Percentiles rank a stretch among this genome's conserved stretches.
Conservation (phyloP, 2,329 filamentous ascomycete species). For the Raffaelea ambrosiae region DNA sequence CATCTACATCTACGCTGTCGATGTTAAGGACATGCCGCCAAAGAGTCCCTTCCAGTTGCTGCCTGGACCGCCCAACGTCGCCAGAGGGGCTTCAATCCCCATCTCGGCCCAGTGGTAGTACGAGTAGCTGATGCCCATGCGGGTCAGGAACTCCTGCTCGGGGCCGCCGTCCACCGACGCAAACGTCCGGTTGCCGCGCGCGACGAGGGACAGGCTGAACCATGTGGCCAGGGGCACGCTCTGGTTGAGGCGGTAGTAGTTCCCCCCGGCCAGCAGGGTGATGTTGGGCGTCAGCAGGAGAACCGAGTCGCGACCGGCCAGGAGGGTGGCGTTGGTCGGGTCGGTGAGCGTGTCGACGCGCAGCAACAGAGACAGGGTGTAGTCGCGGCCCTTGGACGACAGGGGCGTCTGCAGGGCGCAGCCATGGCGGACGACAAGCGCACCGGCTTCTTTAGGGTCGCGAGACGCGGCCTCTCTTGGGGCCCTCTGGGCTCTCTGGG, state of each 20-base stretch:
- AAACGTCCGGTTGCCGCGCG: constrained; percentile 23
- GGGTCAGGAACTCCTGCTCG: constrained; percentile 29
- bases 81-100: constrained; percentile 35
- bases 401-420: constrained; percentile 39
- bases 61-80: constrained; percentile 24
- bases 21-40: constrained; percentile 14
- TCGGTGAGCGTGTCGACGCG: constrained; percentile 21
- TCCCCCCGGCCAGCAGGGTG: constrained; percentile 25
- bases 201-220: constrained; percentile 21
- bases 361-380: constrained; percentile 40
- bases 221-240: constrained; percentile 21
- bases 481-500: too few species aligned
- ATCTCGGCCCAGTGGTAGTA: constrained; percentile 32
- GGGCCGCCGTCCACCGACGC: constrained; percentile 14
- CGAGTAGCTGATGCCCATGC: constrained; percentile 32
- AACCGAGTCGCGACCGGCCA: constrained; percentile 33
- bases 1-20: too few species aligned
- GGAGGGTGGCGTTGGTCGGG: constrained; percentile 26
- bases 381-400: constrained; percentile 46
- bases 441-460: too few species aligned
- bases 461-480: too few species aligned
- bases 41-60: constrained; percentile 24
- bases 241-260: constrained; percentile 25
- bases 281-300: constrained; percentile 30
- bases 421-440: constrained; percentile 21